Evolutionary conservation across 257 asterid species (phyloP).

Genomic region (Penstemon davidsonii): DNA sequence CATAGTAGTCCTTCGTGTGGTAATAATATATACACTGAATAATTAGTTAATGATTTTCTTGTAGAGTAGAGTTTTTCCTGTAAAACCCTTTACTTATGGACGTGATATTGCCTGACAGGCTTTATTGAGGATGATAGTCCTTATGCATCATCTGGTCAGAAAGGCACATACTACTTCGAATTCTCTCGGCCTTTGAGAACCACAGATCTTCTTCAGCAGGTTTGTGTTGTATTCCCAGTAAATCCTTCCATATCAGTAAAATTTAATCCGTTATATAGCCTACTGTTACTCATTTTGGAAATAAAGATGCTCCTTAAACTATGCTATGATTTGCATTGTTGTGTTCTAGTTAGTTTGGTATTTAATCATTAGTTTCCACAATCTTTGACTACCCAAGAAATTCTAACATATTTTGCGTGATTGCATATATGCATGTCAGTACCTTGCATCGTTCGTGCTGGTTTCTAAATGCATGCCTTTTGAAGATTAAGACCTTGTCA

Average conservation of each 20-base stretch:
- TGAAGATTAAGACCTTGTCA: no score
- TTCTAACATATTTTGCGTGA: neutral
- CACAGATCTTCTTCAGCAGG: slow-evolving; percentile 89
- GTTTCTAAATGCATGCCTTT: no score
- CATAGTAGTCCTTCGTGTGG: neutral
- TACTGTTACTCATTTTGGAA: neutral
- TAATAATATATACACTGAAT: neutral
- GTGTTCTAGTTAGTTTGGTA: neutral
- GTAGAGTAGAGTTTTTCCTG: neutral
- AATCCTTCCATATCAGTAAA: neutral
- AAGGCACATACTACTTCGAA: slow-evolving; percentile 80
- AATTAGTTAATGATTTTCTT: neutral
- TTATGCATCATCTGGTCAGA: slow-evolving; percentile 57
- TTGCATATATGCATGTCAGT: neutral
- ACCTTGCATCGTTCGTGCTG: neutral
- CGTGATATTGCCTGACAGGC: slow-evolving; percentile 40
- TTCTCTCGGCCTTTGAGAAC: slow-evolving; percentile 81
- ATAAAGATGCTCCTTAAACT: slow-evolving; percentile 7
- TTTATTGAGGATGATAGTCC: slow-evolving; percentile 74
- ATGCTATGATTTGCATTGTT: neutral
- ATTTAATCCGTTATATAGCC: neutral
- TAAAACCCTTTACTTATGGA: neutral
- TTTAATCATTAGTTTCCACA: neutral
- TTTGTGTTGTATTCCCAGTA: slow-evolving; percentile 19
- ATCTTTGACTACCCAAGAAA: neutral